Evolutionary conservation across 179 eudicot species (phyloP), one percentile per base, ranked within the genome.

Genomic region (Silene vulgaris): DNA sequence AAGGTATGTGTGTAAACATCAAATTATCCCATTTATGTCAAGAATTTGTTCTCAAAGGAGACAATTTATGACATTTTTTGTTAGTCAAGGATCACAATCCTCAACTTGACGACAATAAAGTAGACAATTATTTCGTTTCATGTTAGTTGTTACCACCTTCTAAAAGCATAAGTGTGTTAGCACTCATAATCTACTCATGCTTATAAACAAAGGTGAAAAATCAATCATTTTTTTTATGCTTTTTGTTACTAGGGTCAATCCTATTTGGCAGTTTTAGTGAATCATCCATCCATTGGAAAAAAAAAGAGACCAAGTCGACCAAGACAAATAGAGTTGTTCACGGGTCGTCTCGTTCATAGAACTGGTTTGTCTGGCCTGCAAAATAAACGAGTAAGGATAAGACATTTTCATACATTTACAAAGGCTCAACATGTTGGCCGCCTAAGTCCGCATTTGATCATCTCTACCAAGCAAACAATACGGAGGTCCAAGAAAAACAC

Each of bases 141-240:
- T 62, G 13, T 20, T 20, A 62, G 65, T 8, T 20, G 28, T 62
- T 23, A 54, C 60, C 60, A 14, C 60, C 13, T 62, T 23, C 30
- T 23, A 7, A 62, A 62, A 62, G 30, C 21, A 23, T 19, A 61
- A 6, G 65, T 17, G 26, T 17, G 12, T 17, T 5, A 65, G 66
- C 59, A 79, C 60, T 69, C 65, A 69, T 75, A 37, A 28, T 79
- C 75, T 71, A 71, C 76, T 71, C 72, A 79, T 78, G 76, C 80
- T 32, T 19, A 16, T 50, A n/a, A 52, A 21, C 13, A 72, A 57
- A 73, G 62, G 63, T 45, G 52, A 13, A 70, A 48, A 3, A 21
- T 43, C 79, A 71, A 80, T 80, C 72, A 80, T 80, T 80, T 76
- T 19, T 20, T 32, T 20, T 30, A 13, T 52, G 5, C 60, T 73